These are phyloP conservation scores for Thelephora ganbajun DNA, from an alignment of 768 basidiomycete genomes.

Conservation along the genomic window DNA sequence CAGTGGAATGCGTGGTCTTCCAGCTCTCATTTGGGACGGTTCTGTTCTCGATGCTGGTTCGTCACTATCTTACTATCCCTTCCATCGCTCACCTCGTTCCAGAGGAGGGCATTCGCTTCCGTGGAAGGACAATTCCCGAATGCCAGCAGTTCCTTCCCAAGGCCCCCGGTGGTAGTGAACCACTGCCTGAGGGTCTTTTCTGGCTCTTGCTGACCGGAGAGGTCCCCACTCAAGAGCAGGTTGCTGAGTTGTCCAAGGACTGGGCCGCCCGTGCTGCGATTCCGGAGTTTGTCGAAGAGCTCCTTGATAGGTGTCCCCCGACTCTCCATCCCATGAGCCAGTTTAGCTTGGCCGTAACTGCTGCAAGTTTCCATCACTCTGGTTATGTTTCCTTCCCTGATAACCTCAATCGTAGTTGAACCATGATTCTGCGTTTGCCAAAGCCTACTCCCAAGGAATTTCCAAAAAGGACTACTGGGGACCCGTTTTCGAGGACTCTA, in stretches of 20 bases:
- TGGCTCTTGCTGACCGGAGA: constrained; percentile 95
- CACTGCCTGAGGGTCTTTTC: constrained; percentile 88
- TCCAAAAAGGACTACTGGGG: constrained; percentile 97
- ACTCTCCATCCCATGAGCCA: constrained; percentile 99
- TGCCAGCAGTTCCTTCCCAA: constrained; percentile 79
- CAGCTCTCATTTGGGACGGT: constrained; percentile 96
- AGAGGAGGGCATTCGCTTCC: constrained; percentile 98
- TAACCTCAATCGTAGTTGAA: constrained; percentile 38
- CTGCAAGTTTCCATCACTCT: constrained; percentile 31
- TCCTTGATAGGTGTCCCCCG: constrained; percentile 84
- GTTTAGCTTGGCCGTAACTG: constrained; percentile 92
- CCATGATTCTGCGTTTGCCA: constrained; percentile 94
- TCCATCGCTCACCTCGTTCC: constrained; percentile 6
- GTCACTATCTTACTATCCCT: constrained; percentile 11
- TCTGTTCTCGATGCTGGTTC: constrained; percentile 89
- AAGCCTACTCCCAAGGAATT: constrained; percentile 84
- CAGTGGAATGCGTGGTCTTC: constrained; percentile 80
- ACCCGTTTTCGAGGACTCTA: constrained; percentile 79
- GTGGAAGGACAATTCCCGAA: constrained; percentile 90
- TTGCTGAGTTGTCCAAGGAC: constrained; percentile 73
- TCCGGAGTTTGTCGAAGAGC: constrained; percentile 91
- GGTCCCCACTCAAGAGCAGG: constrained; percentile 84
- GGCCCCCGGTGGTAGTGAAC: constrained; percentile 77
- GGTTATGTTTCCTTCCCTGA: constrained; percentile 3
- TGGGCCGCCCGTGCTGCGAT: constrained; percentile 90